These are phyloP conservation scores for Pichia gijzeniarum DNA, from an alignment of 805 yeast genomes.

Conservation along the genomic window DNA sequence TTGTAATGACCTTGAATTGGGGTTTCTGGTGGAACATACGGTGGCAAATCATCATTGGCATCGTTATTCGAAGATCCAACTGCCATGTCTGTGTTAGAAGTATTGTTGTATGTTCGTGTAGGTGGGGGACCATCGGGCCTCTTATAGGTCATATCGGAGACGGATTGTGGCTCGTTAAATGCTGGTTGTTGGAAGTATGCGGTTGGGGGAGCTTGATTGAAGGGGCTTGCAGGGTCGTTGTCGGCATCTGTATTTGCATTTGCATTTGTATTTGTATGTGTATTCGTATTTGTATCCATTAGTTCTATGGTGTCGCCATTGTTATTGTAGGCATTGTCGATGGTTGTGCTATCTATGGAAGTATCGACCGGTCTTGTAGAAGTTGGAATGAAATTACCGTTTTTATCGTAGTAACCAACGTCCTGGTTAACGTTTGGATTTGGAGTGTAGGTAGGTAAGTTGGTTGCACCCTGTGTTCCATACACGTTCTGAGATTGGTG, in stretches of 20 bases:
- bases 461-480: slow-evolving; percentile 33
- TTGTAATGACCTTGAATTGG: slow-evolving; percentile 1
- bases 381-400: slow-evolving; percentile 43
- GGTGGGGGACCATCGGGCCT: slow-evolving; percentile 5
- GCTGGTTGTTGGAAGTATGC: not conserved
- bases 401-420: slow-evolving; percentile 67
- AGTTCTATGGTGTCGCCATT: not conserved
- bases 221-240: not conserved
- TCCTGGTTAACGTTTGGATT: slow-evolving; percentile 60
- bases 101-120: not conserved
- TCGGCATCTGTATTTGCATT: not conserved
- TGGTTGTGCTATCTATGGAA: not conserved
- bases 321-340: not conserved
- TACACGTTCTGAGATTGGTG: slow-evolving; percentile 48
- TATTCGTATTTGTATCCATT: not conserved
- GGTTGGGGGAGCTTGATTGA: not conserved
- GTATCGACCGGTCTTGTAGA: not conserved
- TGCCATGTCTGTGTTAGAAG: slow-evolving; percentile 39
- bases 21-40: slow-evolving; percentile 1
- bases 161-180: slow-evolving; percentile 2
- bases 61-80: slow-evolving; percentile 42
- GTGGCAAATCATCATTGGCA: not conserved
- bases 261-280: not conserved
- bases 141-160: slow-evolving; percentile 2
- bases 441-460: slow-evolving; percentile 64